These are phyloP conservation scores for Penicillium lividum DNA, from an alignment of 495 filamentous ascomycete species.

Conservation along the genomic window DNA sequence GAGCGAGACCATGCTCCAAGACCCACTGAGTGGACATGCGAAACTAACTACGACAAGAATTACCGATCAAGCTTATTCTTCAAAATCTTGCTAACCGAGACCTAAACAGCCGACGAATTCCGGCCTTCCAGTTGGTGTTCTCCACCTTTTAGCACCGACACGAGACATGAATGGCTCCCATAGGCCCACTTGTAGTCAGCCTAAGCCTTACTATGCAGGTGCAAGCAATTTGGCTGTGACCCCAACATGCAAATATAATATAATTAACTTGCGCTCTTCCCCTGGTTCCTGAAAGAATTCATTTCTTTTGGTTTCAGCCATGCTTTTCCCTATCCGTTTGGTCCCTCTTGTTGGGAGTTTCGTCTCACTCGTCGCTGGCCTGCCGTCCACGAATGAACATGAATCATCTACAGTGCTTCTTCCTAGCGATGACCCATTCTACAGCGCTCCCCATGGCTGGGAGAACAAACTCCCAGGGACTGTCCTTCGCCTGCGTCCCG, in stretches of 20 bases:
- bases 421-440: not conserved
- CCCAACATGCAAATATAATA: not conserved
- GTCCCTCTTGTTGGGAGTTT: not conserved
- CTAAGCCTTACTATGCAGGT: not conserved
- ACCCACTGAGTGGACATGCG: no score
- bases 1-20: no score
- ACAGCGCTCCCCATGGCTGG: not conserved
- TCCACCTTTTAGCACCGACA: not conserved
- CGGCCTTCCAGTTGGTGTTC: not conserved
- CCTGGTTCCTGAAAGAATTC: not conserved
- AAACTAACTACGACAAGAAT: not conserved
- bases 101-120: not conserved
- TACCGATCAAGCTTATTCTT: not conserved
- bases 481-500: not conserved
- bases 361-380: not conserved
- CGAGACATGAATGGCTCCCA: not conserved
- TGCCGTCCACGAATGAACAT: not conserved
- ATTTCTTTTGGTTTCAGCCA: not conserved
- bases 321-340: not conserved
- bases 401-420: not conserved
- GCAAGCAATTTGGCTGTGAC: no score
- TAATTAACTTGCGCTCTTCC: not conserved
- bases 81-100: not conserved
- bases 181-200: not conserved
- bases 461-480: not conserved